Evolutionary conservation across 2,329 filamentous ascomycete species (phyloP), one percentile per base, ranked within the genome.

Genomic region (Ophiostoma sp.): DNA sequence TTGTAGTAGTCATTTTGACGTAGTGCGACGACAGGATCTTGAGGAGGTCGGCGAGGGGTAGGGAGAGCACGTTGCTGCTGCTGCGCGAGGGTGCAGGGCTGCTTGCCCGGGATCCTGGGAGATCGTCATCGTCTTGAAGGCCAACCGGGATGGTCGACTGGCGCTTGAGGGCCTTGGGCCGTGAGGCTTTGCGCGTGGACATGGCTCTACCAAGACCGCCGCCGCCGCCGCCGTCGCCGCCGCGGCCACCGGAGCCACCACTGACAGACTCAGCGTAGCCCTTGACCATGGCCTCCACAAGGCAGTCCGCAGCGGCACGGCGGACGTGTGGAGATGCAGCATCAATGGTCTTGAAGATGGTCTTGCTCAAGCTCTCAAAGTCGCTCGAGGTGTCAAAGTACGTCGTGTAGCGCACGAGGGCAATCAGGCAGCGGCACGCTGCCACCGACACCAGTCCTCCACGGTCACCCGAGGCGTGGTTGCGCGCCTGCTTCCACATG

Each of bases 371-470:
- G 76, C 90, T 92, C 73, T 99, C 95, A 75, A 96, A 97, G 76
- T 99, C 95, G 76, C 84, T 89, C 14, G 89, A 87, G 75, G 96
- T 96, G 75, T 93, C 89, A 75, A 98, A 98, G 76, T 91, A 96
- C 0, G 85, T 78, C 0, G 93, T 97, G 70, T 85, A 81, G 68
- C 85, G 88, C 36, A 90, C 80, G 65, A 98, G 80, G 67, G 87
- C 83, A 75, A 90, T 89, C 71, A 99, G 79, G 75, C 92, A 96
- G 72, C 87, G 87, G 74, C 91, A 96, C 8, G 92, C 90, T 68
- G 87, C 86, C 16, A 89, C 85, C 76, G 97, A 87, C 7, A 94
- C 93, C 45, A 96, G 83, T 2, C 87, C 83, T 4, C 92, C 91
- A 78, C 95, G 98, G 77, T 99, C 96, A 70, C 83, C 84, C 0